Percentiles rank a stretch among this genome's conserved stretches.
phyloP scores from a whole-genome alignment of 148 eudicot genomes.

The Suaeda aralocaspica region DNA sequence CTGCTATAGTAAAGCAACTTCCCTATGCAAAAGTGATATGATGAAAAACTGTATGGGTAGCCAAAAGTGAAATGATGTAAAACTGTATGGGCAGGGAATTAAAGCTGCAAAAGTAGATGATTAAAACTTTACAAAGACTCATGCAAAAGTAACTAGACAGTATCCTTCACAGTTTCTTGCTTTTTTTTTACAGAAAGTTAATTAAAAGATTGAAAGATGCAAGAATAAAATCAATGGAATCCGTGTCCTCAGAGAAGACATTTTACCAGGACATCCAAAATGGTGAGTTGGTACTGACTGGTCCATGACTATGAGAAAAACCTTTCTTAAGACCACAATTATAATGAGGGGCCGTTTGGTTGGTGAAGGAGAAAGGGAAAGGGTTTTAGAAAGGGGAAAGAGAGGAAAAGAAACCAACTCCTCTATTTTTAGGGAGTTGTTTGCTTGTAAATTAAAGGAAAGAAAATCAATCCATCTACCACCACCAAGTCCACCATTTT shows the following conservation, averaged over 20 bases:
- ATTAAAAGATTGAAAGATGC: neutral
- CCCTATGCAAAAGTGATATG: neutral
- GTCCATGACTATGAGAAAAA: neutral
- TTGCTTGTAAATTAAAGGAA: too few species aligned
- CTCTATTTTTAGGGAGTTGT: too few species aligned
- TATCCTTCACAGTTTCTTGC: neutral
- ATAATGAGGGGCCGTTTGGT: too few species aligned
- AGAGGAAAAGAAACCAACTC: too few species aligned
- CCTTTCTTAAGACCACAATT: neutral
- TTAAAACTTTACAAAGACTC: neutral
- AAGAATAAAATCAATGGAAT: neutral
- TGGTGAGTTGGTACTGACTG: too few species aligned
- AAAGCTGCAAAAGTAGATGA: neutral
- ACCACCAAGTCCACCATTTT: too few species aligned
- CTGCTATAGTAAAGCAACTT: conserved; percentile 8
- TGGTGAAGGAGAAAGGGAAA: too few species aligned
- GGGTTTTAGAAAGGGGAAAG: too few species aligned
- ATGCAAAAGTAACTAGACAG: neutral
- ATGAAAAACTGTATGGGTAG: neutral
- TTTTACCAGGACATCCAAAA: neutral
- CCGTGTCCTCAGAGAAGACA: neutral
- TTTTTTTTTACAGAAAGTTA: neutral
- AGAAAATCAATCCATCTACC: too few species aligned
- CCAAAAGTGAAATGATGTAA: neutral
- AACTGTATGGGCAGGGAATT: conserved; percentile 4